Evolutionary conservation across 2,329 filamentous ascomycete genomes (phyloP).

Genomic region (Curvularia sp.): DNA sequence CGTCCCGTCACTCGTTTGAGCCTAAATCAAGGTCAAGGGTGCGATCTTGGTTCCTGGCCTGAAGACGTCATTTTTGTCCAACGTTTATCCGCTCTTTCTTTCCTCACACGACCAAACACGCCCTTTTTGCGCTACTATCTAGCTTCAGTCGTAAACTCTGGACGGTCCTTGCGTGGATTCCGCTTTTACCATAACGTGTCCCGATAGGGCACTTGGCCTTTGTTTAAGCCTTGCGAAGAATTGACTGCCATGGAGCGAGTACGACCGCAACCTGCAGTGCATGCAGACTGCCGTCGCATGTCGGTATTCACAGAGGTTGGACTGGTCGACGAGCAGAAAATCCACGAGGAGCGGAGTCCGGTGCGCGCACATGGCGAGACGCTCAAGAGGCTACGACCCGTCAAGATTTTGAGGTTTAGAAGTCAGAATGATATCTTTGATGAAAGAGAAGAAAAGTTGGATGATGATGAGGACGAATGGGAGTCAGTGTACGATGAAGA

Average conservation of each 20-base stretch:
- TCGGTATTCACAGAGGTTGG: constrained; percentile 49
- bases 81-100: constrained; percentile 11
- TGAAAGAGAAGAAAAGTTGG: constrained; percentile 11
- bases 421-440: constrained; percentile 41
- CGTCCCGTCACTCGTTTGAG: constrained; percentile 7
- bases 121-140: not conserved
- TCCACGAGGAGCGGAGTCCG: constrained; percentile 39
- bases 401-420: constrained; percentile 42
- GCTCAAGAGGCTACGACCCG: constrained; percentile 34
- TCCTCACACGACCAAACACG: not conserved
- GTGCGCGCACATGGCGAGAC: constrained; percentile 32
- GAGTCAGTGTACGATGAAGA: constrained; percentile 40
- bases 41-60: constrained; percentile 23
- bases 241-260: constrained; percentile 36
- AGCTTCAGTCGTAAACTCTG: constrained; percentile 6
- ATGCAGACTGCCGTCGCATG: constrained; percentile 32
- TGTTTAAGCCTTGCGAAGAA: not conserved
- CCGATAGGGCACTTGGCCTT: constrained; percentile 8
- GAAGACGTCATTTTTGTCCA: constrained; percentile 34
- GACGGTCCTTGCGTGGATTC: constrained; percentile 1
- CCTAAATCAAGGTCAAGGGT: constrained; percentile 9
- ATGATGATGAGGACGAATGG: constrained; percentile 33
- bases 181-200: constrained; percentile 19
- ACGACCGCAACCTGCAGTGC: constrained; percentile 34
- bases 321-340: constrained; percentile 44